Base-by-base conservation (phyloP, 257 asterid genomes). In the Nicotiana benthamiana region DNA sequence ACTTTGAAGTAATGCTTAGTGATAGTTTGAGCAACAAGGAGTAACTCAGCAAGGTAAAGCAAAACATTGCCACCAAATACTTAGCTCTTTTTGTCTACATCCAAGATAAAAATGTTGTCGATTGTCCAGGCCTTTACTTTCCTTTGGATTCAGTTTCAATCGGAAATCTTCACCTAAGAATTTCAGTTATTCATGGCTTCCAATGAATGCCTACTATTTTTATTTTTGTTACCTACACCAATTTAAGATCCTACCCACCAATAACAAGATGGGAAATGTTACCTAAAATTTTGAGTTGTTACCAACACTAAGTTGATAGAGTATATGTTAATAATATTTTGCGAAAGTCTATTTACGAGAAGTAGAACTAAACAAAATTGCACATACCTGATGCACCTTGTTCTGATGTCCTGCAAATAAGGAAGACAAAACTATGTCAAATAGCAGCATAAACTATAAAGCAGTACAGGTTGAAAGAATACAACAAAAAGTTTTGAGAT, bases 371-470 rank as follows among this genome's bases (percentile, higher is more conserved):
- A 74, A 61, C 51, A 74, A 67, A 74, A 72, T 48, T 79, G 63
- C 79, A 84, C 81, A 54, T 88, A 93, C 99, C 93, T 53, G 97
- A 91, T 85, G 88, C 77, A 62, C 94, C 90, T 86, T 88, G 94
- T 59, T 91, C 97, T 5, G 97, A 89, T 30, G 94, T 82, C 91
- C 98, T 96, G 97, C 91, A 86, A 12, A 80, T 15, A 83, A 46
- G 62, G 79, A 79, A 87, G 51, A 53, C 80, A 86, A 80, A 74
- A 67, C 36, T 27, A 48, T 34, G 83, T 89, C 84, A 90, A 65
- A 63, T 43, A 40, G 57, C 77, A 68, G 56, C 20, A 68, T 4
- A 68, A 68, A n/a, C 54, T 40, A 68, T 68, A 1, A 34, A 40
- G 64, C 76, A 32, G 53, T 18, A 57, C 80, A 30, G 30, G 26